A percentile compares a stretch with the other conserved stretches of the same genome.
phyloP scores from a whole-genome alignment of 805 yeast species.

The Lachancea dasiensis region DNA sequence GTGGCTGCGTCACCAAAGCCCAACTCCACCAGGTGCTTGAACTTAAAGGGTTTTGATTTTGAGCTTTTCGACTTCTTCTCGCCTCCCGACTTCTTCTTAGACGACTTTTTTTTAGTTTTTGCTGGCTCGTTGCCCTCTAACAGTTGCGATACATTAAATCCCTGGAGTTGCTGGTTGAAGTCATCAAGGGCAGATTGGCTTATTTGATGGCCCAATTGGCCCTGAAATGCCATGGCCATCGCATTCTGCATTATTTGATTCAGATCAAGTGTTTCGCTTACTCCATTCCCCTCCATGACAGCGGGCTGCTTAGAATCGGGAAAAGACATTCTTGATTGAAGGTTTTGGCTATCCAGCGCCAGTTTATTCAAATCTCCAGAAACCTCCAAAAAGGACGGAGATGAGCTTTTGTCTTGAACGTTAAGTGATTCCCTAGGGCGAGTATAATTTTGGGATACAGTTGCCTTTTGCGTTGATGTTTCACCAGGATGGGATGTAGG shows the following conservation, averaged over 20 bases:
- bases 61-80: constrained; percentile 3
- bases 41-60: not conserved
- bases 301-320: constrained; percentile 1
- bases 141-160: constrained; percentile 17
- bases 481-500: no score
- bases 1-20: constrained; percentile 1
- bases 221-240: constrained; percentile 66
- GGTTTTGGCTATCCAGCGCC: not conserved
- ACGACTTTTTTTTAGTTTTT: constrained; percentile 23
- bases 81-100: constrained; percentile 20
- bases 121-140: constrained; percentile 15
- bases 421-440: no score
- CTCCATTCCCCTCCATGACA: not conserved
- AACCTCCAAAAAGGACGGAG: not conserved
- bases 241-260: constrained; percentile 74
- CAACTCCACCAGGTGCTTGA: constrained; percentile 1
- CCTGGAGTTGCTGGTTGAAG: constrained; percentile 25
- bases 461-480: no score
- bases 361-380: not conserved
- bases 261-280: constrained; percentile 53
- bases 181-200: constrained; percentile 25
- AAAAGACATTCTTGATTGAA: not conserved
- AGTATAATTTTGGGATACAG: no score
- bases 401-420: no score
- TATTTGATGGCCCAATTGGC: constrained; percentile 30